Base-by-base conservation (phyloP, 768 basidiomycete genomes). In the Termitomyces sp. region DNA sequence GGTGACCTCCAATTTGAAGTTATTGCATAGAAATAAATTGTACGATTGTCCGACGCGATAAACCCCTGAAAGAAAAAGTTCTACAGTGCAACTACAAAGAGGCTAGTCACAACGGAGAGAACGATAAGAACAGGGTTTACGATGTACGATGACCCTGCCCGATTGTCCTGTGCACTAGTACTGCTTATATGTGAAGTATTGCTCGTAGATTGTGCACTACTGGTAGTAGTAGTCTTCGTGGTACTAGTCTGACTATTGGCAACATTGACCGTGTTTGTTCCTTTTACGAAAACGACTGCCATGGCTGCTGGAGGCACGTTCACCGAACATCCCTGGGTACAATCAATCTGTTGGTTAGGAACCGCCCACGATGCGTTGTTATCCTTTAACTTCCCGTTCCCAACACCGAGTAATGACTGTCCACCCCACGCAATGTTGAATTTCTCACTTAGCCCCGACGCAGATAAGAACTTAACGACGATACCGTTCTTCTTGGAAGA, bases 361-460 rank as follows among this genome's bases (percentile, higher is more conserved):
- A 68, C 64, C 1, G 68, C 70, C 73, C 73, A 76, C 18, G 64
- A 50, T 5, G 68, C 65, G 18, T 55, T 67, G 32, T 56, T 52
- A 20, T 68, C 50, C 53, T 73, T 61, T 25, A 73, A 60, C 32
- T 56, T 67, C 27, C 77, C 77, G 63, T 78, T 72, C 1, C 69
- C 73, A 2, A 73, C 72, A 12, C 73, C 73, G 3, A 68, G 64
- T 58, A 74, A 75, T 0, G 80, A 78, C 62, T 82, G 73, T 12
- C 80, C 81, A 18, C 82, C 83, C 84, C 84, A 87, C 5, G 76
- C 74, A 64, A 87, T 84, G 43, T 81, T 71, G 54, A 69, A 74
- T 58, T 76, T 74, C 66, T 85, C 83, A 13, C 65, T 63, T 11
- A 80, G 71, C 50, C 69, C 74, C 5, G 76, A 64, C 2, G 82